Evolutionary conservation across 192 early-diverging fungal genomes (phyloP), one percentile per base, ranked within the genome.

Genomic region (Entrophospora sp.): DNA sequence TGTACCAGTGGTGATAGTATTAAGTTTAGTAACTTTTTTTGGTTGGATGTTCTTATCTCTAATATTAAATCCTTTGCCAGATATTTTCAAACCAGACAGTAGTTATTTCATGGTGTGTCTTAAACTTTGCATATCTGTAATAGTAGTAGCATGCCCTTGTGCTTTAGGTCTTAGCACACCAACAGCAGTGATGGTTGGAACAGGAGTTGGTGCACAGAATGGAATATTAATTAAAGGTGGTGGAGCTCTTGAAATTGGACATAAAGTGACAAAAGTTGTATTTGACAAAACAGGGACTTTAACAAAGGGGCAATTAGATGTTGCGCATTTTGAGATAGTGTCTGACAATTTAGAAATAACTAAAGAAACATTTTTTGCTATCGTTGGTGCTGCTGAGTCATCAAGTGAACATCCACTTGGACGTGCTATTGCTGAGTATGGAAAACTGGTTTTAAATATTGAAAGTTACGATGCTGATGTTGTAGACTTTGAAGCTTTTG

Each of bases 211-310:
- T 22, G 96, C 96, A 5, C 82, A 93, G 66, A 76, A 93, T 46
- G 96, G 96, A 25, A 91, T 99, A 60, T 75, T 99, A 62, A 96
- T 99, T 77, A 99, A 99, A 80, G 91, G 94, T 28, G 96, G 93
- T 20, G 86, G 73, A 45, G 85, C 91, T 10, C 73, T 99, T 46
- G 93, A 95, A 65, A 80, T 78, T 4, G 91, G 91, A 5, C 85
- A 88, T 62, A 77, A 78, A 36, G 77, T 99, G 13, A 88, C 86
- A 68, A 91, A 89, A 53, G 78, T 97, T 0, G 88, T 97, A 32
- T 97, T 97, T 78, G 96, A 99, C 79, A 99, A 99, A 77, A 99
- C 96, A 8, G 96, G 95, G 38, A 99, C 96, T 0, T 69, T 99
- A 46, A 99, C 96, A 2, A 68, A 72, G 13, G 96, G 90, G 48